Base-by-base conservation (phyloP, 306 rosid genomes). In the Herpetospermum pedunculosum region DNA sequence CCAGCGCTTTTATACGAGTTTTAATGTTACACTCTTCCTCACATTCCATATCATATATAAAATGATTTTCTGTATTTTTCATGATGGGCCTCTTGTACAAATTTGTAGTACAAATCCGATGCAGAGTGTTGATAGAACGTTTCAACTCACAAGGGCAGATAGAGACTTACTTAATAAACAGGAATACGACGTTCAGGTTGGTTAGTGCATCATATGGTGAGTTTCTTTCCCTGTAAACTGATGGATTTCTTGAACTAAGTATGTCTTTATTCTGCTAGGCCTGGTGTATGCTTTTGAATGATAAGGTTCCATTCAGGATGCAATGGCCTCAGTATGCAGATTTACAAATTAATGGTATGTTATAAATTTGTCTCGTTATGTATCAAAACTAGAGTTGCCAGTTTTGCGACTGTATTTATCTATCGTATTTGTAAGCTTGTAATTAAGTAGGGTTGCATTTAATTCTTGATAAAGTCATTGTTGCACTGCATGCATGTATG, bases 231-330 rank as follows among this genome's bases (percentile, higher is more conserved):
- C 58, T 7, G 58, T 46, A 70, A 25, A 44, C 74, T 2, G 28
- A 47, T 47, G 14, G 58, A 15, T 70, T 49, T 46, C 37, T 70
- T 70, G 52, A 47, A 43, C 26, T 70, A 29, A 43, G 28, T 6
- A 29, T 29, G 7, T 53, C 4, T 52, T 32, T 54, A 2, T 63
- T 76, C 15, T 78, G 71, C 29, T 35, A 95, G 99, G 96, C 86
- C 75, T 95, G 99, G 99, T 95, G 99, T 77, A 95, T 95, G 99
- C 99, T 95, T 79, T 78, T 95, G 74, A 95, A 92, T 35, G 99
- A 95, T 68, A 95, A 95, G 87, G 99, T 95, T 76, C 79, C 92
- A 78, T 95, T 88, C 79, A 89, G 99, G 92, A 92, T 95, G 96
- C 99, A 95, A 62, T 95, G 99, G 99, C 99, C 97, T 9, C 99